Base-by-base conservation (phyloP, 129 eudicot species). In the Flaveria linearis region DNA sequence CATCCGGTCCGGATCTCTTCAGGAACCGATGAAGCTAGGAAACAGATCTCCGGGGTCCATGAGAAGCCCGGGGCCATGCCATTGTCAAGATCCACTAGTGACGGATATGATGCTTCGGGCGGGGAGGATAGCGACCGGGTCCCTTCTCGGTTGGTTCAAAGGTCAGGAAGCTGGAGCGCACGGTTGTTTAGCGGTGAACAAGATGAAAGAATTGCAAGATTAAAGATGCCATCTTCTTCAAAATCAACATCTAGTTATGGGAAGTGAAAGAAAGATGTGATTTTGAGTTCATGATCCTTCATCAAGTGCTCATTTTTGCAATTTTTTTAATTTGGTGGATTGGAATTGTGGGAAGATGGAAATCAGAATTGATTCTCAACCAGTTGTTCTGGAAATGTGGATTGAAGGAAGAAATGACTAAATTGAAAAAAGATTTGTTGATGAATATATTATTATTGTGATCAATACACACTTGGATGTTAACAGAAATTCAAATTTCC, bases 31-130 rank as follows among this genome's bases (percentile, higher is more conserved):
- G 97, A 89, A 22, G 83, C 78, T 0, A 76, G 89, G 78, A 76
- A 79, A 17, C 81, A 86, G 20, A 45, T 62, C 18, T 70, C 80
- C 15, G 73, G 68, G 30, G 42, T 45, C 46, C 80, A 69, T 13
- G 83, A 56, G 14, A 75, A 42, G 33, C 80, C 57, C 0, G 95
- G 84, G 15, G 62, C 82, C 45, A 68, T 82, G 20, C 92, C 96
- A 1, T 67, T 87, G 28, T 95, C 99, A 12, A 89, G 97, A 87
- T 91, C 96, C 15, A 88, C 96, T 8, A 95, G 99, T 71, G 99
- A 89, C n/a, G 99, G 99, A 51, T 95, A 95, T 62, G 99, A 95
- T 70, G 96, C 99, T 15, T 95, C 99, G 0, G 99, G 99, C 26
- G 99, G 99, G 47, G 99, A 95, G 83, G 99, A 95, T 73, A 95